Conservation (phyloP, 1,284 basidiomycete genomes). For the Rhizoctonia solani region DNA sequence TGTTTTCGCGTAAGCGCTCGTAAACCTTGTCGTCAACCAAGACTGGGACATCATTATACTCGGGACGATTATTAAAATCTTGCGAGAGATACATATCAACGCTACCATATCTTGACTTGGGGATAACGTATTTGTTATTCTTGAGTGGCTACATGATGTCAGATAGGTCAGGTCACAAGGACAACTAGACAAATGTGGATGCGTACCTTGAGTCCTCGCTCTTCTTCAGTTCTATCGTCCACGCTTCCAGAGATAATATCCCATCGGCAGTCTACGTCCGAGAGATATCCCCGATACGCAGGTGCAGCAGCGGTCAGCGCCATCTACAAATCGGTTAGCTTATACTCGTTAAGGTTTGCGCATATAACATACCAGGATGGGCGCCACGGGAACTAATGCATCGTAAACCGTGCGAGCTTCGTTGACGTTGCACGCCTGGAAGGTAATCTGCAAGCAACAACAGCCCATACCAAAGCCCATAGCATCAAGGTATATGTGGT, state of each 20-base stretch:
- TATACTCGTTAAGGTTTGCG: background rate
- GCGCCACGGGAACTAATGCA: conserved; percentile 89
- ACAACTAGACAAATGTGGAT: conserved; percentile 32
- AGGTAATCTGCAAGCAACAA: conserved; percentile 96
- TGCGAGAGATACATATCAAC: conserved; percentile 93
- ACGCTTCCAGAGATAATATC: conserved; percentile 97
- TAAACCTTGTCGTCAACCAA: conserved; percentile 81
- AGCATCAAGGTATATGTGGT: conserved; percentile 98
- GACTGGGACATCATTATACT: conserved; percentile 89
- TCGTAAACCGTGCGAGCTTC: conserved; percentile 95
- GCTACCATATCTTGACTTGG: conserved; percentile 96
- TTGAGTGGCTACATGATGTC: conserved; percentile 79
- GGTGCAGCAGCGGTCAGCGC: conserved; percentile 95
- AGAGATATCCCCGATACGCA: conserved; percentile 90
- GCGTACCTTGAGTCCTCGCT: conserved; percentile 80
- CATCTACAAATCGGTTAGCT: conserved; percentile 56
- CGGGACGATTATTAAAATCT: conserved; percentile 82
- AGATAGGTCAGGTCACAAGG: background rate
- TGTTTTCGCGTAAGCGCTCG: conserved; percentile 69
- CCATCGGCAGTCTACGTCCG: conserved; percentile 98
- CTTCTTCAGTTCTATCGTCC: conserved; percentile 94
- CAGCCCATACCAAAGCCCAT: conserved; percentile 99
- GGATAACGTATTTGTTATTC: conserved; percentile 75
- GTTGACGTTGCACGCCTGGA: conserved; percentile 91
- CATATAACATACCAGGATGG: conserved; percentile 74